Evolutionary conservation across 2,329 filamentous ascomycete species (phyloP).

Genomic region (Microsporum canis): DNA sequence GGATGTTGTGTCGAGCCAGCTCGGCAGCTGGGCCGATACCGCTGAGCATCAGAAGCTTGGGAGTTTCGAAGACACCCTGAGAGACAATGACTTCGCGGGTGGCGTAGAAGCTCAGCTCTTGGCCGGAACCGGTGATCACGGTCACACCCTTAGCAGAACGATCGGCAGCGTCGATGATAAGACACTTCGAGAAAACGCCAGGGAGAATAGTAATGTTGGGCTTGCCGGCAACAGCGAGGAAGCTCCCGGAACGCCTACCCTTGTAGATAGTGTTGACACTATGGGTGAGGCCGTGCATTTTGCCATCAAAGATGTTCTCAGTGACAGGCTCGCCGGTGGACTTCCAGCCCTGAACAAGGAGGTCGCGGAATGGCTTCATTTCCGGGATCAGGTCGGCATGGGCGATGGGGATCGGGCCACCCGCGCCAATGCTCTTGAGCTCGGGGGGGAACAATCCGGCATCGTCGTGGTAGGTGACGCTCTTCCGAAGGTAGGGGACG

Average conservation of each 20-base stretch:
- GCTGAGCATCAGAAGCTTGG: constrained; percentile 42
- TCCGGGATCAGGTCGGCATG: constrained; percentile 46
- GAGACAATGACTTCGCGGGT: constrained; percentile 40
- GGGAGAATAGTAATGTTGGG: constrained; percentile 45
- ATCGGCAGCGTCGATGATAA: constrained; percentile 41
- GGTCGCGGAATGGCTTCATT: constrained; percentile 35
- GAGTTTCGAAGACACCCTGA: constrained; percentile 42
- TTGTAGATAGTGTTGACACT: constrained; percentile 48
- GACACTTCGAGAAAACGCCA: constrained; percentile 40
- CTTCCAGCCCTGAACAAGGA: constrained; percentile 38
- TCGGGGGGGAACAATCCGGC: constrained; percentile 34
- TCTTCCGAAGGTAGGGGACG: constrained; percentile 44
- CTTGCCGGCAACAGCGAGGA: constrained; percentile 42
- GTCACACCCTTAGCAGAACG: constrained; percentile 38
- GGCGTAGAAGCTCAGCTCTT: constrained; percentile 27
- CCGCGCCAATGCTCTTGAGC: constrained; percentile 41
- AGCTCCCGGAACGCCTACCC: constrained; percentile 41
- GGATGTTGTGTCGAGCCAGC: constrained; percentile 25
- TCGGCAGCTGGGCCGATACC: constrained; percentile 33
- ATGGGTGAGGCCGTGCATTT: constrained; percentile 43
- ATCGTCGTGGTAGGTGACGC: constrained; percentile 49
- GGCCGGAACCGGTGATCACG: constrained; percentile 26
- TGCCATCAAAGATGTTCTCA: constrained; percentile 39
- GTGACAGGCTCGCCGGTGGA: constrained; percentile 34
- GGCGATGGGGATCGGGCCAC: constrained; percentile 44